Evolutionary conservation across 768 basidiomycete species (phyloP).

Genomic region (Leucosporidium yakuticum): DNA sequence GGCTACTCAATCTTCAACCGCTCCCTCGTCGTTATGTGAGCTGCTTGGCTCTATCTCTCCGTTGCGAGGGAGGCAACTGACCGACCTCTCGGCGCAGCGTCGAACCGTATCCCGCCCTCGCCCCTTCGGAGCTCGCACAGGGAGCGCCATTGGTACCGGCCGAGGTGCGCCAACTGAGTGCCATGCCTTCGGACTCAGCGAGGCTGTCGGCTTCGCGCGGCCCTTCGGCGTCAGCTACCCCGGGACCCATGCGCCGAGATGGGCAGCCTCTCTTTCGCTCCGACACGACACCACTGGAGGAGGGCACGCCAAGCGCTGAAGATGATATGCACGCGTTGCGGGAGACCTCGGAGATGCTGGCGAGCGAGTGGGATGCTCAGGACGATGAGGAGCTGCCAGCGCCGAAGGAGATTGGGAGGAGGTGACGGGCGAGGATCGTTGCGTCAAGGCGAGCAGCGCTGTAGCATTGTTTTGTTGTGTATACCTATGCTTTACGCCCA

Average conservation of each 20-base stretch:
- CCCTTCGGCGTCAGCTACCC: background rate
- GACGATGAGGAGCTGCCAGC: background rate
- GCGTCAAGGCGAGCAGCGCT: background rate
- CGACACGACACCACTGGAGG: conserved; percentile 1
- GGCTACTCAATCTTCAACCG: conserved; percentile 28
- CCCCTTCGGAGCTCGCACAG: background rate
- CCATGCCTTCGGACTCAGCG: conserved; percentile 17
- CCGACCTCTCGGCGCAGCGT: conserved; percentile 7
- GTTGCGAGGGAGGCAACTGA: background rate
- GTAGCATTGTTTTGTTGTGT: too few relatives aligned
- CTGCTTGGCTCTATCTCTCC: background rate
- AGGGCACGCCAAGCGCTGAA: background rate
- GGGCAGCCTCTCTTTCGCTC: background rate
- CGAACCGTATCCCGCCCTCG: conserved; percentile 28
- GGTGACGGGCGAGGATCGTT: background rate
- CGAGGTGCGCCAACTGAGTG: conserved; percentile 26
- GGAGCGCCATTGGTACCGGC: background rate
- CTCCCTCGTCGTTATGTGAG: conserved; percentile 31
- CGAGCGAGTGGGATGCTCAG: background rate
- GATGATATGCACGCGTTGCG: background rate
- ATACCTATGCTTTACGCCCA: too few relatives aligned
- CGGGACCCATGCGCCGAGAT: background rate
- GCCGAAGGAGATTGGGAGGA: background rate
- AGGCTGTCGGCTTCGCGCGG: background rate
- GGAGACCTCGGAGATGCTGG: background rate